Evolutionary conservation across 306 rosid genomes (phyloP).

Genomic region (Vigna angularis): DNA sequence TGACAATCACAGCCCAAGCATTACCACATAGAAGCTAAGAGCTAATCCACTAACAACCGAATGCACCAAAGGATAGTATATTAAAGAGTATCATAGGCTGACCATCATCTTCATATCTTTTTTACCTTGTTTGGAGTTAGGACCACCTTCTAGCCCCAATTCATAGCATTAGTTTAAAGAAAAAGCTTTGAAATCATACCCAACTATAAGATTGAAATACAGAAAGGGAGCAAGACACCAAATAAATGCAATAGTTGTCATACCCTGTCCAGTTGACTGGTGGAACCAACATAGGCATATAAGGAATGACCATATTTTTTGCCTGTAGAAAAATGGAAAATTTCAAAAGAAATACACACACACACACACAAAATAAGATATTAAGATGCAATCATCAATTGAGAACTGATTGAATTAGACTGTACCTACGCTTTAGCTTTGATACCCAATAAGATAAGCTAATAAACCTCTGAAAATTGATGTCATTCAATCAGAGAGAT

Average conservation of each 20-base stretch:
- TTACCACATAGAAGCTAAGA: conserved; percentile 33
- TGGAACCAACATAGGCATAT: conserved; percentile 97
- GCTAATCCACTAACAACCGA: conserved; percentile 2
- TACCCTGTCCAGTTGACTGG: conserved; percentile 96
- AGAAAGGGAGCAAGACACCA: conserved; percentile 15
- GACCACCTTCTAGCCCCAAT: conserved; percentile 30
- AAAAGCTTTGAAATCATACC: conserved; percentile 13
- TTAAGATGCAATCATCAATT: conserved; percentile 31
- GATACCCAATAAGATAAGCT: conserved; percentile 14
- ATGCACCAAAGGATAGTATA: conserved; percentile 25
- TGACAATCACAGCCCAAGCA: background rate
- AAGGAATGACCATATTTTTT: conserved; percentile 91
- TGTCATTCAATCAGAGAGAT: conserved; percentile 20
- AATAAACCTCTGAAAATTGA: conserved; percentile 18
- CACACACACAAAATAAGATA: background rate
- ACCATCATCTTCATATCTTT: background rate
- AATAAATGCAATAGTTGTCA: conserved; percentile 42
- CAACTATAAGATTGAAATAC: conserved; percentile 34
- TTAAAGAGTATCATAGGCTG: conserved; percentile 21
- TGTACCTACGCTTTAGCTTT: conserved; percentile 22
- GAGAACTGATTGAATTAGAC: conserved; percentile 37
- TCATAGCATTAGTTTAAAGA: background rate
- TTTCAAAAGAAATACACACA: conserved; percentile 28
- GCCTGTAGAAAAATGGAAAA: conserved; percentile 64
- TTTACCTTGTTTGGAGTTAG: conserved; percentile 22